phyloP scores from a whole-genome alignment of 2,329 filamentous ascomycete genomes.

The Incumbomyces lentus region DNA sequence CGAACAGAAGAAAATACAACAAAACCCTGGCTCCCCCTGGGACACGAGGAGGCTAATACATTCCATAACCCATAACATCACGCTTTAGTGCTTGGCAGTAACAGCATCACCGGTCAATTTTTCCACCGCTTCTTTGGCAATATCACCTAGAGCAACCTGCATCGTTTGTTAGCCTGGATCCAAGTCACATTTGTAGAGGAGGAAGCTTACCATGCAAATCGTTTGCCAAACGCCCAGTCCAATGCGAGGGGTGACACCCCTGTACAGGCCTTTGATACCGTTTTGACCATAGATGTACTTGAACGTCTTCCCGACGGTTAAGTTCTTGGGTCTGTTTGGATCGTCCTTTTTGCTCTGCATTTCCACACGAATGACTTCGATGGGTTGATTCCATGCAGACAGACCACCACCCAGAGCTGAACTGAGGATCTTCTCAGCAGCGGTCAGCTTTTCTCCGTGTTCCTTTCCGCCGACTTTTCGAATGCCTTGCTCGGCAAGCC shows the following conservation, averaged over 20 bases:
- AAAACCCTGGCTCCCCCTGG: too few species aligned
- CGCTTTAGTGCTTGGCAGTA: constrained; percentile 52
- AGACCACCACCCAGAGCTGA: constrained; percentile 83
- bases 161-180: constrained; percentile 21
- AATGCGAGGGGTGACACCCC: constrained; percentile 87
- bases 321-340: constrained; percentile 96
- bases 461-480: constrained; percentile 68
- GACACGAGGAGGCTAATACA: too few species aligned
- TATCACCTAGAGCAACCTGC: constrained; percentile 25
- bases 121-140: constrained; percentile 56
- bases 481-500: constrained; percentile 83
- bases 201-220: constrained; percentile 98
- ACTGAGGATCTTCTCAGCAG: constrained; percentile 79
- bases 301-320: constrained; percentile 79
- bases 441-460: constrained; percentile 64
- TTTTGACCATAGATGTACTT: constrained; percentile 85
- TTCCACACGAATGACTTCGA: constrained; percentile 98
- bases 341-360: constrained; percentile 99
- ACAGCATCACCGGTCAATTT: constrained; percentile 54
- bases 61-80: neutral
- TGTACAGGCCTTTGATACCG: constrained; percentile 85
- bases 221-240: constrained; percentile 98
- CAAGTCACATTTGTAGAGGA: constrained; percentile 63
- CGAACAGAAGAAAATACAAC: too few species aligned
- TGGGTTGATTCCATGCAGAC: constrained; percentile 97